Evolutionary conservation across 2,329 filamentous ascomycete species (phyloP).

Genomic region (Hymenoscyphus scutula): DNA sequence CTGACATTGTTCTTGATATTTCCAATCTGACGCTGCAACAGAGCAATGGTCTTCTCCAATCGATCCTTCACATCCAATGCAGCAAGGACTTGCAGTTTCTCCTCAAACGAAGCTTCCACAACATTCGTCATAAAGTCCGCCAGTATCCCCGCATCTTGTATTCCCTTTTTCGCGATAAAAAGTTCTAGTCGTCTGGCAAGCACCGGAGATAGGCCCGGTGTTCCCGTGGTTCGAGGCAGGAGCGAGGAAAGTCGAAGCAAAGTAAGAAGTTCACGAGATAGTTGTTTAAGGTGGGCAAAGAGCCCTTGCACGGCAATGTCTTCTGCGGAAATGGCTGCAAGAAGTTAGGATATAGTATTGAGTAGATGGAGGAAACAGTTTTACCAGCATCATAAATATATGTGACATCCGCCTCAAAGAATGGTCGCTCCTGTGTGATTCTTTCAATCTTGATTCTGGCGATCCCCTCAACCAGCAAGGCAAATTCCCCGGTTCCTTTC

Average conservation of each 20-base stretch:
- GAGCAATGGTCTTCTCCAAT: conserved; percentile 76
- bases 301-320: conserved; percentile 66
- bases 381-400: conserved; percentile 68
- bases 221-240: conserved; percentile 65
- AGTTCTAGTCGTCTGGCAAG: conserved; percentile 82
- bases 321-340: conserved; percentile 39
- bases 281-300: conserved; percentile 77
- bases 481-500: conserved; percentile 71
- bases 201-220: conserved; percentile 72
- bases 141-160: conserved; percentile 77
- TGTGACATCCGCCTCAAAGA: conserved; percentile 78
- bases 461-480: conserved; percentile 81
- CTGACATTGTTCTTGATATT: conserved; percentile 85
- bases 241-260: conserved; percentile 81
- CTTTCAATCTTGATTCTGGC: conserved; percentile 73
- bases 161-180: conserved; percentile 79
- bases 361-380: conserved; percentile 24
- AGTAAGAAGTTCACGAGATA: conserved; percentile 82
- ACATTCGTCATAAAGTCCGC: conserved; percentile 98
- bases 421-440: conserved; percentile 74
- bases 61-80: conserved; percentile 75
- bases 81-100: conserved; percentile 85
- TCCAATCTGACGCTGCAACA: conserved; percentile 78
- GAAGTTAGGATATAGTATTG: conserved; percentile 20
- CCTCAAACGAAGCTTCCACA: conserved; percentile 81